These are phyloP conservation scores for Malassezia brasiliensis DNA, from an alignment of 1,284 basidiomycete genomes.

Conservation along the genomic window DNA sequence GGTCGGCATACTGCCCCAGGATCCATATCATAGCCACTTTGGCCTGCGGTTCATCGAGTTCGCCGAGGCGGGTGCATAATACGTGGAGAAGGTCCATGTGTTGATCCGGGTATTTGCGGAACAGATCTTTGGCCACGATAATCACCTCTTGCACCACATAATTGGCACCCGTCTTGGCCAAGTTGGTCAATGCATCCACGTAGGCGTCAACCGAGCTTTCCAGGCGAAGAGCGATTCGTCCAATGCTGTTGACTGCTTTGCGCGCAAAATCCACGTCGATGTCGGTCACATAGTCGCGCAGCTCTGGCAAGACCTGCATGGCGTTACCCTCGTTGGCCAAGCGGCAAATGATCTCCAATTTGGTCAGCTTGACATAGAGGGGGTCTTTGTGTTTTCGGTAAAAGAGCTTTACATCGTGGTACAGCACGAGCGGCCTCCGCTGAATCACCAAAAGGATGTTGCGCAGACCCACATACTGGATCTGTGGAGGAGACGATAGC, in stretches of 20 bases:
- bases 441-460: slow-evolving; percentile 97
- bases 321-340: slow-evolving; percentile 83
- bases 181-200: slow-evolving; percentile 71
- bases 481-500: slow-evolving; percentile 89
- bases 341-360: slow-evolving; percentile 97
- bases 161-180: slow-evolving; percentile 85
- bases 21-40: slow-evolving; percentile 97
- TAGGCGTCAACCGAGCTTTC: slow-evolving; percentile 77
- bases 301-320: slow-evolving; percentile 77
- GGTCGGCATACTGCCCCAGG: slow-evolving; percentile 88
- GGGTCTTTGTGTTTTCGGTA: slow-evolving; percentile 99
- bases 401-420: slow-evolving; percentile 96
- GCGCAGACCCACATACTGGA: slow-evolving; percentile 92
- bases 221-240: slow-evolving; percentile 93
- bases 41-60: slow-evolving; percentile 86
- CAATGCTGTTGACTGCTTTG: slow-evolving; percentile 91
- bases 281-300: slow-evolving; percentile 97
- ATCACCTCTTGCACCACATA: slow-evolving; percentile 97
- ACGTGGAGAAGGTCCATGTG: slow-evolving; percentile 91
- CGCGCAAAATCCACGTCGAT: slow-evolving; percentile 97
- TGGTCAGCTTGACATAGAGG: slow-evolving; percentile 95
- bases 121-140: slow-evolving; percentile 96
- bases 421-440: slow-evolving; percentile 76
- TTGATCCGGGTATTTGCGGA: slow-evolving; percentile 88
- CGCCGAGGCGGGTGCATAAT: slow-evolving; percentile 82